These are phyloP conservation scores for Acrodontium crateriforme DNA, from an alignment of 2,329 filamentous ascomycete genomes.

Conservation along the genomic window DNA sequence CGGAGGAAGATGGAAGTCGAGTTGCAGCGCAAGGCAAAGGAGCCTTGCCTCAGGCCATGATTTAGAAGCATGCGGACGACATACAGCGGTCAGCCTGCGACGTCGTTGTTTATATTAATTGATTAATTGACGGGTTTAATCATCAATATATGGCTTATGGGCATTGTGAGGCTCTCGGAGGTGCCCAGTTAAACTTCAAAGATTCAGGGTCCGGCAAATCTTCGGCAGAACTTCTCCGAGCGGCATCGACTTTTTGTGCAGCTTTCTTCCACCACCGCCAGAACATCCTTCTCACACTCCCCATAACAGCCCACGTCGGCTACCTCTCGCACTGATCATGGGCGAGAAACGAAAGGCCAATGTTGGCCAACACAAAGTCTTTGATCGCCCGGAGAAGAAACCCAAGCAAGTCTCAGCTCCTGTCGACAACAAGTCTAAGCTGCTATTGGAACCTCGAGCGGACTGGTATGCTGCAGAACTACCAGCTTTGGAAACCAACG, in stretches of 20 bases:
- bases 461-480: constrained; percentile 54
- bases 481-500: constrained; percentile 35
- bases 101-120: neutral
- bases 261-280: constrained; percentile 1
- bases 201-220: neutral
- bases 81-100: neutral
- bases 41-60: neutral
- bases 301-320: too few relatives aligned
- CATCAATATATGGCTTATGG: neutral
- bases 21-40: too few relatives aligned
- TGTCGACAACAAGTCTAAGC: constrained; percentile 11
- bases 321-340: constrained; percentile 10
- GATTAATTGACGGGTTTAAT: neutral
- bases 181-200: neutral
- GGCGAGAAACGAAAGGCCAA: constrained; percentile 24
- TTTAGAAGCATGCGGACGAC: constrained; percentile 1
- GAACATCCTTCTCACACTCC: neutral
- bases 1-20: too few relatives aligned
- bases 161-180: neutral
- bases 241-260: neutral
- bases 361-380: constrained; percentile 9
- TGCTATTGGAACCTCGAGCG: constrained; percentile 42
- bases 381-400: constrained; percentile 16
- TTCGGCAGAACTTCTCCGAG: constrained; percentile 1
- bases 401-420: constrained; percentile 12